Evolutionary conservation across 805 yeast species (phyloP), one percentile per base, ranked within the genome.

Genomic region (Kuraishia hungarica): DNA sequence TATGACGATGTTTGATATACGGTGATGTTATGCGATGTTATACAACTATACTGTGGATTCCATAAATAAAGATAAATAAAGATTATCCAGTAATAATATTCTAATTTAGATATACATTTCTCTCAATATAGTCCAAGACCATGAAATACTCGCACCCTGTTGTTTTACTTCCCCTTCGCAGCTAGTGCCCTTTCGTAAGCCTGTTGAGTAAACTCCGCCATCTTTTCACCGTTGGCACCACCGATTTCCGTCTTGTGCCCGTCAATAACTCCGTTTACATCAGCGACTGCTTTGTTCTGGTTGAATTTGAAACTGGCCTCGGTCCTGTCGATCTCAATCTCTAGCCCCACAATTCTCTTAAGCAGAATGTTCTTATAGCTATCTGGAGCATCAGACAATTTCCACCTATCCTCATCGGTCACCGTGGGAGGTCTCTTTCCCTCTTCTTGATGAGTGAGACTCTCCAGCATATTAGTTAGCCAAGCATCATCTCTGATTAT

Each of bases 301-400:
- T 80, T 82, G 58, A 82, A 74, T 64, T 84, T 84, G 69, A 75
- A 81, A 65, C 82, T 82, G 52, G 80, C 78, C 60, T 81, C 78
- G 7, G 73, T 65, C 19, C 68, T 64, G 2, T 62, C 63, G 35
- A 84, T 76, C 56, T 76, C 80, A 54, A 84, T 74, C 61, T 79
- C 78, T 46, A 84, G 61, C 0, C 88, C 89, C 20, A 75, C 76
- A 57, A 84, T 82, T 15, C 76, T 75, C 60, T 77, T 80, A 57
- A 75, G 70, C 71, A 73, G 58, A 2, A 71, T 56, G 24, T 72
- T 71, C 35, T 77, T 50, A 57, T 79, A 81, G 2, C 62, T 64
- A 51, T 72, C 79, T 0, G 86, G 86, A 0, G 89, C 84, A 50
- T 85, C 86, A 10, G 66, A 58, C 6, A 84, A 78, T 54, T 71